These are phyloP conservation scores for Entomortierella beljakovae DNA, from an alignment of 192 early-diverging fungal species.

Conservation along the genomic window DNA sequence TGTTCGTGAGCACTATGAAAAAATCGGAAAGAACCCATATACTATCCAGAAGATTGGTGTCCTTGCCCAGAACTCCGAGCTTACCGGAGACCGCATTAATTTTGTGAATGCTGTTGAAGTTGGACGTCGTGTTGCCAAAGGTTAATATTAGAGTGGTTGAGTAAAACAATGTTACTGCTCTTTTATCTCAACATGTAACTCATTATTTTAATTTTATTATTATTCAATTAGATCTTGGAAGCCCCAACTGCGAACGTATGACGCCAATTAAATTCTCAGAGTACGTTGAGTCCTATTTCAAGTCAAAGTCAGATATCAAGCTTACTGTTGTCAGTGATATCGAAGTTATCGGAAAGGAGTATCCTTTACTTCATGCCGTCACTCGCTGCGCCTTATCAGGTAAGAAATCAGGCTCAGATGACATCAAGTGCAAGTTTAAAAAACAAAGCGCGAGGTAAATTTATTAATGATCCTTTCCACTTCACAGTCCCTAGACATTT, in stretches of 20 bases:
- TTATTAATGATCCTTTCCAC: background rate
- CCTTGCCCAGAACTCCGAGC: constrained; percentile 52
- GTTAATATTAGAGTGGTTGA: constrained; percentile 31
- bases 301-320: constrained; percentile 62
- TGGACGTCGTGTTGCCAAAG: constrained; percentile 76
- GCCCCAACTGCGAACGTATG: constrained; percentile 90
- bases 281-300: constrained; percentile 75
- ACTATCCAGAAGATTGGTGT: constrained; percentile 72
- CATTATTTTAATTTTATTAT: no score
- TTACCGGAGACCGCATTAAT: constrained; percentile 55
- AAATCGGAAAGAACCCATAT: constrained; percentile 59
- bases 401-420: constrained; percentile 37
- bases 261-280: constrained; percentile 79
- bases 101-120: constrained; percentile 77
- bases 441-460: no score
- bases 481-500: constrained; percentile 68
- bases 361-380: constrained; percentile 86
- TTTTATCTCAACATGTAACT: no score
- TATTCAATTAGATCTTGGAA: constrained; percentile 75
- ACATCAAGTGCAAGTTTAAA: background rate
- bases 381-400: constrained; percentile 76
- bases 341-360: constrained; percentile 78
- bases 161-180: background rate
- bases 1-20: constrained; percentile 76
- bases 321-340: constrained; percentile 75